A percentile compares a stretch with the other conserved stretches of the same genome.
These are phyloP conservation scores for Dactylellina leptospora DNA, from an alignment of 2,329 filamentous ascomycete genomes.

Conservation along the genomic window DNA sequence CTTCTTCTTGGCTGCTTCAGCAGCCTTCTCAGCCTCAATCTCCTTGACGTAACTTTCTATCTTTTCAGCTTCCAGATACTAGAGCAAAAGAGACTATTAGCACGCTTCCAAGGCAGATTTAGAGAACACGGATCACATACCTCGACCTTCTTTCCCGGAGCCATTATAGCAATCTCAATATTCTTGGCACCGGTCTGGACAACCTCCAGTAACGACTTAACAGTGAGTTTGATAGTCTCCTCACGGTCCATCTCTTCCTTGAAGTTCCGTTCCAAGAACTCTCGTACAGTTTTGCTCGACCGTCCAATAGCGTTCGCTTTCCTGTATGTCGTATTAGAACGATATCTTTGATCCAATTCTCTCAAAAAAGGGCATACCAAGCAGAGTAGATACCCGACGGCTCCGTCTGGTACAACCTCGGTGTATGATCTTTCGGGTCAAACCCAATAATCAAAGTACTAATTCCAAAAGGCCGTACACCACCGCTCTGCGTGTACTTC, in stretches of 20 bases:
- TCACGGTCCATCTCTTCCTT: constrained; percentile 97
- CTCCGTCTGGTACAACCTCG: constrained; percentile 95
- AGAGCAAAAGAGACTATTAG: constrained; percentile 60
- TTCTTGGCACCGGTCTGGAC: constrained; percentile 99
- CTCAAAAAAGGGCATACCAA: constrained; percentile 75
- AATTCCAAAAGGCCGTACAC: constrained; percentile 97
- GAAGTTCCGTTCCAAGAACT: constrained; percentile 98
- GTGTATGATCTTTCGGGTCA: constrained; percentile 87
- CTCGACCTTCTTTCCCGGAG: constrained; percentile 86
- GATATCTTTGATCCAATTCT: background rate
- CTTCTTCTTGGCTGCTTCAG: constrained; percentile 98
- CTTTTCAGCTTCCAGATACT: constrained; percentile 82
- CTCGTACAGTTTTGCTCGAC: constrained; percentile 97
- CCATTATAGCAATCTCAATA: constrained; percentile 99
- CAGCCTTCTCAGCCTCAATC: constrained; percentile 99
- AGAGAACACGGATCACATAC: constrained; percentile 34
- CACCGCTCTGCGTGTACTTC: constrained; percentile 97
- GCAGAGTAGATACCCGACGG: constrained; percentile 99
- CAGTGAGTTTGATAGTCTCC: constrained; percentile 92
- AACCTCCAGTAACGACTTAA: constrained; percentile 97
- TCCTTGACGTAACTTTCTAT: constrained; percentile 98
- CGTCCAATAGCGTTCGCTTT: constrained; percentile 99
- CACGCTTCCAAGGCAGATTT: background rate
- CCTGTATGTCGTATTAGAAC: constrained; percentile 66
- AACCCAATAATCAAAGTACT: constrained; percentile 99